Evolutionary conservation across 306 rosid species (phyloP).

Genomic region (Vigna hirtella): DNA sequence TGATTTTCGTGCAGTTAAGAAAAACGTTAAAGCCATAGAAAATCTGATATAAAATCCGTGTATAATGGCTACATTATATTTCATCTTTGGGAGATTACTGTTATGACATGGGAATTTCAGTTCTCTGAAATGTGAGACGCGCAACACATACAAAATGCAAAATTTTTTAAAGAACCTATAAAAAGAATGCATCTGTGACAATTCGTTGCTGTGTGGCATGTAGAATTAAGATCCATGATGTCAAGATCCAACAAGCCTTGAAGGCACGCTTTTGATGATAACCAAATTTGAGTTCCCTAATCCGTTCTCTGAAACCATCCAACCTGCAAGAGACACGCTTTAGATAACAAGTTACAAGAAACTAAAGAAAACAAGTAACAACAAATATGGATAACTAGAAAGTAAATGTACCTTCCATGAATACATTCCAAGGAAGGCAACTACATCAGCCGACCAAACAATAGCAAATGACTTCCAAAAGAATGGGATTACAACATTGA

Average conservation of each 20-base stretch:
- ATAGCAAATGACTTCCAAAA: constrained; percentile 93
- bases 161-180: constrained; percentile 31
- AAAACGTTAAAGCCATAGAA: neutral
- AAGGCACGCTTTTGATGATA: constrained; percentile 11
- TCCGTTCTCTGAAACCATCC: constrained; percentile 80
- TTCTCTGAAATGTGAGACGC: constrained; percentile 69
- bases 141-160: constrained; percentile 41
- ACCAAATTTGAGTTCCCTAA: constrained; percentile 47
- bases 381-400: neutral
- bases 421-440: constrained; percentile 91
- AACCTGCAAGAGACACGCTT: constrained; percentile 55
- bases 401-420: constrained; percentile 82
- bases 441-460: constrained; percentile 91
- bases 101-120: constrained; percentile 59
- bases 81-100: constrained; percentile 57
- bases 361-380: neutral
- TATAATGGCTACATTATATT: constrained; percentile 46
- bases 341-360: constrained; percentile 29
- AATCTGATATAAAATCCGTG: neutral
- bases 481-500: constrained; percentile 89
- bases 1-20: neutral
- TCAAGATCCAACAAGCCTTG: constrained; percentile 17
- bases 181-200: constrained; percentile 11
- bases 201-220: constrained; percentile 10
- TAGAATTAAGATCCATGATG: constrained; percentile 15